These are phyloP conservation scores for Zygosaccharomyces rouxii DNA, from an alignment of 805 yeast genomes.

Conservation along the genomic window DNA sequence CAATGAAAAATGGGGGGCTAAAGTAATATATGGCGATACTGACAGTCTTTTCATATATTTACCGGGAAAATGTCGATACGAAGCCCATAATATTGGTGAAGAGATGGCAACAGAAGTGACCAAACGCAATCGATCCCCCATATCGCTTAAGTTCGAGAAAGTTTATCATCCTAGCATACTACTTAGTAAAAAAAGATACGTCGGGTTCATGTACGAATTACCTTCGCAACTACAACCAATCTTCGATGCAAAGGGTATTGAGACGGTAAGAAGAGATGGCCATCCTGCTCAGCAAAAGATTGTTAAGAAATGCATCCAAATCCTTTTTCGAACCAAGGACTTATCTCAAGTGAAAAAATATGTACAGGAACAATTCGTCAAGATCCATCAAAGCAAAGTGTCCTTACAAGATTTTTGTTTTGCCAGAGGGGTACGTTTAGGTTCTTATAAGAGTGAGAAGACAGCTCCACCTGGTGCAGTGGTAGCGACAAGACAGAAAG, in stretches of 20 bases:
- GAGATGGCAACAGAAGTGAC: constrained; percentile 67
- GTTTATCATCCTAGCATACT: constrained; percentile 84
- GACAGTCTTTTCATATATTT: constrained; percentile 88
- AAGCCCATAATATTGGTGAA: constrained; percentile 73
- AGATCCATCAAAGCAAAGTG: constrained; percentile 58
- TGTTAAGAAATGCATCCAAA: constrained; percentile 62
- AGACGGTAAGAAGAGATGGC: constrained; percentile 91
- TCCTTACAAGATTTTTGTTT: constrained; percentile 82
- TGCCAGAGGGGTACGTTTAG: constrained; percentile 83
- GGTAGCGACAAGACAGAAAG: constrained; percentile 59
- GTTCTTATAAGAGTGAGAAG: constrained; percentile 68
- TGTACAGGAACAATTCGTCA: constrained; percentile 60
- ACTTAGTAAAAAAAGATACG: constrained; percentile 84
- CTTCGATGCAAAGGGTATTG: constrained; percentile 96
- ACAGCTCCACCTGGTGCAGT: constrained; percentile 90
- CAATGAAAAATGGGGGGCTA: constrained; percentile 67
- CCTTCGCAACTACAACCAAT: constrained; percentile 51
- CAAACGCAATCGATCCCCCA: constrained; percentile 67
- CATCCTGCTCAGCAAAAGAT: constrained; percentile 87
- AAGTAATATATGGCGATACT: constrained; percentile 95
- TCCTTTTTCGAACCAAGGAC: constrained; percentile 68
- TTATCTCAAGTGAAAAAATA: constrained; percentile 65
- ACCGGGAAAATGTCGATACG: constrained; percentile 72
- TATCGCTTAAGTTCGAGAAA: constrained; percentile 83
- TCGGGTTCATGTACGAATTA: constrained; percentile 73